These are phyloP conservation scores for Lasiodiplodia citricola DNA, from an alignment of 2,329 filamentous ascomycete species.

Conservation along the genomic window DNA sequence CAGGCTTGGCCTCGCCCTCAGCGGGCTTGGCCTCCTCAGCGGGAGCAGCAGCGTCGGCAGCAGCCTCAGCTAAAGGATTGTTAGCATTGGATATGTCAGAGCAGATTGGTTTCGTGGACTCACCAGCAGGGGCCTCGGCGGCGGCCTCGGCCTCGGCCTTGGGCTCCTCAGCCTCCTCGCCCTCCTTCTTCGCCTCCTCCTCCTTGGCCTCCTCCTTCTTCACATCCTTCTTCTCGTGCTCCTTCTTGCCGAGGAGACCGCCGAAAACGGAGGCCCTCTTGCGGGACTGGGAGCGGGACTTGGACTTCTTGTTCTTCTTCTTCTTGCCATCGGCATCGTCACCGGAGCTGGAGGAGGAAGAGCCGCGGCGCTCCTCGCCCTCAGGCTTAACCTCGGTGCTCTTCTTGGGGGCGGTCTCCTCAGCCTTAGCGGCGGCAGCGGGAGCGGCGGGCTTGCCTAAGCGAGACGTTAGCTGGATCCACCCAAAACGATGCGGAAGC, in stretches of 20 bases:
- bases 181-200: conserved; percentile 48
- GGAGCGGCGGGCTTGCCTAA: conserved; percentile 47
- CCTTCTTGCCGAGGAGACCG: conserved; percentile 66
- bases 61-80: conserved; percentile 29
- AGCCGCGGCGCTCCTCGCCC: conserved; percentile 41
- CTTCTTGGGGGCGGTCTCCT: conserved; percentile 51
- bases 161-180: conserved; percentile 45
- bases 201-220: conserved; percentile 49
- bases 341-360: conserved; percentile 45
- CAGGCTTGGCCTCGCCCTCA: conserved; percentile 35
- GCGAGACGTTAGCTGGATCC: conserved; percentile 41
- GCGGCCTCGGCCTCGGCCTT: conserved; percentile 40
- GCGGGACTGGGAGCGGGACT: conserved; percentile 66
- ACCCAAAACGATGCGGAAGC: conserved; percentile 33
- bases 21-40: conserved; percentile 47
- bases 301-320: conserved; percentile 55
- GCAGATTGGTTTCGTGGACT: conserved; percentile 26
- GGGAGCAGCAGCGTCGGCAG: conserved; percentile 38
- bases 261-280: conserved; percentile 66
- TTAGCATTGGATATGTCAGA: background rate
- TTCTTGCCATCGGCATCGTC: conserved; percentile 54
- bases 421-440: conserved; percentile 46
- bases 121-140: conserved; percentile 40
- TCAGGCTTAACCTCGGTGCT: conserved; percentile 52
- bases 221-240: conserved; percentile 50